Base-by-base conservation (phyloP, 305 asterid genomes). In the Rubia occidens region DNA sequence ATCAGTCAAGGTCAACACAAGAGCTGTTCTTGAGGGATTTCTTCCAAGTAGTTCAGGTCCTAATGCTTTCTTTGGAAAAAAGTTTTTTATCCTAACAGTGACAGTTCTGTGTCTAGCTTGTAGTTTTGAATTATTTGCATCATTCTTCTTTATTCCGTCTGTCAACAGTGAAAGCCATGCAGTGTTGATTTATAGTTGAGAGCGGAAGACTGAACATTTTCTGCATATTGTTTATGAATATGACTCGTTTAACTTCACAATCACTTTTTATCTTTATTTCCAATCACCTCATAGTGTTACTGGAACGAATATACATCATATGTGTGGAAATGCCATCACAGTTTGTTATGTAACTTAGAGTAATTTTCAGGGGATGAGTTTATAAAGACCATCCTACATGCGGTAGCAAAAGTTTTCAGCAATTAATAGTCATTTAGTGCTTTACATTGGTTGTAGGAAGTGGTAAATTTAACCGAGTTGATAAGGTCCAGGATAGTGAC, bases 1-100 rank as follows among this genome's bases (percentile, higher is more conserved):
- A 95, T 85, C 99, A 95, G 80, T 84, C 94, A 67, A 87, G 80
- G 82, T 74, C 81, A 53, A 88, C 87, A 47, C 99, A 95, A 78
- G 98, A 95, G 86, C 76, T 89, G 78, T 95, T 95, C 79, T 82
- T 95, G 71, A 84, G 83, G 81, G 96, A 91, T 55, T 89, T 91
- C 74, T 87, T 95, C 74, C 89, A 83, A 82, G 84, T 87, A 73
- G 82, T 95, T 82, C 86, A 95, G 98, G 99, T 95, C 71, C 60
- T 53, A 59, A 71, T 67, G 56, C 81, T 64, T 64, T 26, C 32
- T 61, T 37, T 24, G 59, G 65, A 15, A 21, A 39, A 21, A 6
- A 0, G n/a, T n/a, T 37, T 64, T 59, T 37, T 51, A 60, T 55
- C n/a, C 21, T 45, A 45, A 47, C 11, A 29, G 56, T 43, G 56